Base-by-base conservation (phyloP, 257 asterid genomes). In the Thymus quinquecostatus region DNA sequence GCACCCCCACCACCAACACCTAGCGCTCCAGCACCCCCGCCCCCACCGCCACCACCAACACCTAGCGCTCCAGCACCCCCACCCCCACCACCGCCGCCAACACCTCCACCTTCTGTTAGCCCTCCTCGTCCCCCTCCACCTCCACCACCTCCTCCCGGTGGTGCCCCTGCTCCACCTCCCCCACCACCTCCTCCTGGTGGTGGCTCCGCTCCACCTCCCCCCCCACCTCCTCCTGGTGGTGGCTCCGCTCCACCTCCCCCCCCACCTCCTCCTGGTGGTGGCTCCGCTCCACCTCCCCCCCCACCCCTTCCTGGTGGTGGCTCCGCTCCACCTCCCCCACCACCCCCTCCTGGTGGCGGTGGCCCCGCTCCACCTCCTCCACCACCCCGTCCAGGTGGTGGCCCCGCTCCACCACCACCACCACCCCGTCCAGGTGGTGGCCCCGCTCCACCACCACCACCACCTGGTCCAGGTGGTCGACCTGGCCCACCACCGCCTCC, bases 351-450 rank as follows among this genome's bases (percentile, higher is more conserved):
- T 0, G 29, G 0, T 10, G 68, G 60, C 21, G 29, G 0, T 10
- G 68, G 60, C 21, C 29, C 57, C 10, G 61, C 14, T 10, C 75
- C 77, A 41, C 72, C 76, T 41, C 76, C 84, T 10, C 76, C 83
- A 10, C 79, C 83, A 7, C 80, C 79, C 5, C 67, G 49, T 3
- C 1, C 28, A 0, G 34, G 55, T 4, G 78, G 54, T 7, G 70
- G 76, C 1, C 79, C 79, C 12, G 2, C 84, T 0, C 87, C 90
- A 0, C 88, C 91, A 3, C 86, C 82, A 0, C 81, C 81, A 9
- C 88, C 80, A 4, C 86, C 80, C 0, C 73, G 67, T 0, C 78
- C 79, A 33, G 64, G 67, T 1, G 8, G 21, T 1, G 55, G 66
- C 3, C 33, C 47, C 4, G 45, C 61, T 38, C 69, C 69, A 6